A percentile compares a stretch with the other conserved stretches of the same genome.
Evolutionary conservation across 2,329 filamentous ascomycete species (phyloP).

Genomic region (Arthrocladium fulminans): DNA sequence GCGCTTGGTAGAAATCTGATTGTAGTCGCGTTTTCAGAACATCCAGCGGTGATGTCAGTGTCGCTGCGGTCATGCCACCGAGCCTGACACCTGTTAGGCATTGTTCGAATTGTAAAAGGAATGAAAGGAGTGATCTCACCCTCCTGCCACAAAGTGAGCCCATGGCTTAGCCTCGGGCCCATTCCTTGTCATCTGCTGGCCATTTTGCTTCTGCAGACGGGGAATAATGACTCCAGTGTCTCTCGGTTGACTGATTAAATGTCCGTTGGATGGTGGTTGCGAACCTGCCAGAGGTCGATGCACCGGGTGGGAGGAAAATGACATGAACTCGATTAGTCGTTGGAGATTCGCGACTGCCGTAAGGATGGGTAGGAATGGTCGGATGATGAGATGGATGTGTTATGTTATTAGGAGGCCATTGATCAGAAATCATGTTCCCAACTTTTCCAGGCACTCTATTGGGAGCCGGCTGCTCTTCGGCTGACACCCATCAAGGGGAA

Average conservation of each 20-base stretch:
- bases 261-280: conserved; percentile 14
- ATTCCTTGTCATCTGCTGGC: conserved; percentile 17
- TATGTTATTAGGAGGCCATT: not conserved
- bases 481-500: not conserved
- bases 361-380: not conserved
- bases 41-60: conserved; percentile 89
- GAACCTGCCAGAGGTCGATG: conserved; percentile 19
- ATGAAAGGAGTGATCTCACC: conserved; percentile 46
- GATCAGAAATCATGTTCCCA: conserved; percentile 1
- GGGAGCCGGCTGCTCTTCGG: not conserved
- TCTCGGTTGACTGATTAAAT: conserved; percentile 23
- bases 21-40: conserved; percentile 89
- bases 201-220: conserved; percentile 18
- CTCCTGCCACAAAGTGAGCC: conserved; percentile 87
- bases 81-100: conserved; percentile 44
- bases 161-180: conserved; percentile 61
- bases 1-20: conserved; percentile 86
- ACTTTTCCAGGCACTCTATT: not conserved
- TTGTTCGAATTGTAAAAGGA: conserved; percentile 12
- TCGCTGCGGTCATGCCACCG: conserved; percentile 82
- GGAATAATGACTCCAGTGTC: conserved; percentile 33
- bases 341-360: not conserved
- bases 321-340: conserved; percentile 17
- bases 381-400: not conserved
- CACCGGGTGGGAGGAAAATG: conserved; percentile 17